These are phyloP conservation scores for Trichosanthes truncata DNA, from an alignment of 306 rosid genomes.

Conservation along the genomic window DNA sequence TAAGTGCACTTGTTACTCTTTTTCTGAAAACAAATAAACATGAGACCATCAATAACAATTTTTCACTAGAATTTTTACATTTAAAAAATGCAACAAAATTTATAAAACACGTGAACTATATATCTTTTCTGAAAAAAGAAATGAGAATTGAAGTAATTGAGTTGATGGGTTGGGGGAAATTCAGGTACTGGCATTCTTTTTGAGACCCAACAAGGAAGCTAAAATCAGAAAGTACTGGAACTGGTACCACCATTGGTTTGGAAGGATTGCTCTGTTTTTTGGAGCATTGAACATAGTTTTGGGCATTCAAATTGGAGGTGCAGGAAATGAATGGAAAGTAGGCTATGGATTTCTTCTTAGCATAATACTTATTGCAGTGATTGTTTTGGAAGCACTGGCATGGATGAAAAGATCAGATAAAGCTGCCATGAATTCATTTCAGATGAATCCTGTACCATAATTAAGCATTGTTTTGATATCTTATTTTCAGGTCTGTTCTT, in stretches of 20 bases:
- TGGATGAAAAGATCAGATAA: conserved; percentile 57
- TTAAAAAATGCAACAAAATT: not conserved
- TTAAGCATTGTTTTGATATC: not conserved
- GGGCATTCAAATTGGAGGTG: conserved; percentile 75
- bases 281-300: conserved; percentile 78
- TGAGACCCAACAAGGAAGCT: conserved; percentile 61
- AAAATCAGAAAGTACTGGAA: conserved; percentile 77
- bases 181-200: conserved; percentile 75
- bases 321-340: conserved; percentile 69
- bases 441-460: conserved; percentile 28
- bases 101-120: not conserved
- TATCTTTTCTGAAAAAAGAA: not conserved
- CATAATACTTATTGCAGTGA: conserved; percentile 41
- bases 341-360: conserved; percentile 79
- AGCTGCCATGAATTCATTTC: conserved; percentile 48
- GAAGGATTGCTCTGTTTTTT: conserved; percentile 84
- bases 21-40: not conserved
- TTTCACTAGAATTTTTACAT: not conserved
- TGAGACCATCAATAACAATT: not conserved
- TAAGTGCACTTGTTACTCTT: not conserved
- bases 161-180: conserved; percentile 11
- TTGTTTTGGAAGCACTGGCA: conserved; percentile 59
- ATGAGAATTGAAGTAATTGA: conserved; percentile 11
- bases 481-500: conserved; percentile 1
- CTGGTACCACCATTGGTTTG: conserved; percentile 83